A percentile compares a stretch with the other conserved stretches of the same genome.
These are phyloP conservation scores for Candida saitoana DNA, from an alignment of 805 yeast genomes.

Conservation along the genomic window DNA sequence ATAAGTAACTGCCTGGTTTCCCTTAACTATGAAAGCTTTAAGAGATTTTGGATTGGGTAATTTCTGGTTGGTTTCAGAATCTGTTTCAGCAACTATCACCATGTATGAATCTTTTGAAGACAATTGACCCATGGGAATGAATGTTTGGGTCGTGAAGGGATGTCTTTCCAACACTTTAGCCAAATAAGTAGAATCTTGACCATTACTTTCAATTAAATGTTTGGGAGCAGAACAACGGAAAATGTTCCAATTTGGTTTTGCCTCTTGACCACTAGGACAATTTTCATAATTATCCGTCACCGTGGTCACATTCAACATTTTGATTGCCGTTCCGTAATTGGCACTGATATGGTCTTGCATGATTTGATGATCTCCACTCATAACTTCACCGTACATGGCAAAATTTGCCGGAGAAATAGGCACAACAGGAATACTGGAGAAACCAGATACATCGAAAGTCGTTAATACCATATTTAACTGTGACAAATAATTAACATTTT, in stretches of 20 bases:
- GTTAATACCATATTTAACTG: conserved; percentile 39
- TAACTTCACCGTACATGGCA: conserved; percentile 66
- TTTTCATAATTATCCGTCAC: conserved; percentile 47
- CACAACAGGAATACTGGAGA: conserved; percentile 40
- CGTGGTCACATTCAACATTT: conserved; percentile 69
- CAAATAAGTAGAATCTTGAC: conserved; percentile 29
- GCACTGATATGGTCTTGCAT: conserved; percentile 48
- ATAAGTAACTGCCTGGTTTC: conserved; percentile 87
- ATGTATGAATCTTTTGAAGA: conserved; percentile 52
- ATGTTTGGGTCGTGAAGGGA: conserved; percentile 84
- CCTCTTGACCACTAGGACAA: conserved; percentile 44
- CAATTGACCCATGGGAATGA: conserved; percentile 79
- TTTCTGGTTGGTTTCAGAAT: conserved; percentile 29
- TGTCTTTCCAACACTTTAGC: conserved; percentile 83
- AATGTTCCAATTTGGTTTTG: conserved; percentile 73
- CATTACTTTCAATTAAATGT: conserved; percentile 42
- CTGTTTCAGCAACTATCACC: conserved; percentile 72
- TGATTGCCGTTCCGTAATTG: conserved; percentile 91
- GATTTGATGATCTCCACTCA: conserved; percentile 75
- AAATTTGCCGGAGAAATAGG: conserved; percentile 66
- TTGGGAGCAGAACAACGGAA: conserved; percentile 77
- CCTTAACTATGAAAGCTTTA: conserved; percentile 69
- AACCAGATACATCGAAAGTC: conserved; percentile 26
- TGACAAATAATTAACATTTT: no score
- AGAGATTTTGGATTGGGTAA: conserved; percentile 61